A percentile compares a stretch with the other conserved stretches of the same genome.
Conservation (phyloP, 768 basidiomycete genomes). For the Mycena polygramma region DNA sequence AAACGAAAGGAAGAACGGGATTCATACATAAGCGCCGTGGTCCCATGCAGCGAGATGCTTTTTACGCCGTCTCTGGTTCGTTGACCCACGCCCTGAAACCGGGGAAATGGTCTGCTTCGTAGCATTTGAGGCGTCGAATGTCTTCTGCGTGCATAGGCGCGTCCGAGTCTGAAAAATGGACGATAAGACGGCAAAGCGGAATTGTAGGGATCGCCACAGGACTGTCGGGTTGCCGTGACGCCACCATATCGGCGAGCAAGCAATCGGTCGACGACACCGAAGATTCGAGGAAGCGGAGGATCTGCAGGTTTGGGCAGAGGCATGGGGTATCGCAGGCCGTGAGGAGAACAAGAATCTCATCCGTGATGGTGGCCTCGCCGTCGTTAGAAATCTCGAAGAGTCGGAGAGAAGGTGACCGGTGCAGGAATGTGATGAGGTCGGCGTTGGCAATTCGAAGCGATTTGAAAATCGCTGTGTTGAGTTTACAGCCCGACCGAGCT, state of each 20-base stretch:
- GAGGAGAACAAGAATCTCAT: conserved; percentile 21
- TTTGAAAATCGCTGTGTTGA: conserved; percentile 17
- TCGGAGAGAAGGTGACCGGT: conserved; percentile 17
- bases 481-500: conserved; percentile 4
- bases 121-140: conserved; percentile 17
- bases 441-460: conserved; percentile 20
- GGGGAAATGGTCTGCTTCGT: too few relatives aligned
- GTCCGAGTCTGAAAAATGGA: conserved; percentile 23
- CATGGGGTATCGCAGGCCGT: conserved; percentile 2
- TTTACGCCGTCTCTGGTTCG: conserved; percentile 20
- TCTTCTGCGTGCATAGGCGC: conserved; percentile 2
- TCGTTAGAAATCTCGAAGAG: conserved; percentile 25
- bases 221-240: not conserved
- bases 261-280: conserved; percentile 25
- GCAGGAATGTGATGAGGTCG: conserved; percentile 25
- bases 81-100: conserved; percentile 24
- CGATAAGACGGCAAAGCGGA: conserved; percentile 17
- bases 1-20: not conserved
- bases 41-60: not conserved
- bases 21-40: not conserved
- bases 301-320: conserved; percentile 29
- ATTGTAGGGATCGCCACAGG: not conserved
- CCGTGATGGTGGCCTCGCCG: conserved; percentile 15
- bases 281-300: conserved; percentile 29
- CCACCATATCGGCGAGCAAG: conserved; percentile 31